A percentile compares a stretch with the other conserved stretches of the same genome.
Evolutionary conservation across 2,329 filamentous ascomycete species (phyloP).

Genomic region (Beauveria scarabaeidicola): DNA sequence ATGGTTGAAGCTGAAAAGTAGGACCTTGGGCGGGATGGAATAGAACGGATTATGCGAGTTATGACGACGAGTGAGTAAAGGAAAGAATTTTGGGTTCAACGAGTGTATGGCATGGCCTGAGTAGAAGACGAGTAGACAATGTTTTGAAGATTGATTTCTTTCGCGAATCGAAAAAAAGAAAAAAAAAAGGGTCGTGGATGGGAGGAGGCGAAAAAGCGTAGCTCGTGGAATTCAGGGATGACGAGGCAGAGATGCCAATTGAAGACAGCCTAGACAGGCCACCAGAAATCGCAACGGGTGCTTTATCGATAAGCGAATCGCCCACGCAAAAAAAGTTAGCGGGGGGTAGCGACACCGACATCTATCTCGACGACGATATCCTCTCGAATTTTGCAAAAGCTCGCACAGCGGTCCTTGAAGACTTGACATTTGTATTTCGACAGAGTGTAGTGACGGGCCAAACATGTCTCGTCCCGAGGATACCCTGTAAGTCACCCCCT

Average conservation of each 20-base stretch:
- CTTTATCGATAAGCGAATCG: constrained; percentile 10
- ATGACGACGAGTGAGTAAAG: background rate
- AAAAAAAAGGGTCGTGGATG: background rate
- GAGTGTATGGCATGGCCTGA: constrained; percentile 7
- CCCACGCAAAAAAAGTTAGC: constrained; percentile 5
- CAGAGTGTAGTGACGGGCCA: background rate
- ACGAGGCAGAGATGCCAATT: background rate
- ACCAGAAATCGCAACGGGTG: background rate
- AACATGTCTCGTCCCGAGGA: constrained; percentile 97
- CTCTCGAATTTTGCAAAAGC: background rate
- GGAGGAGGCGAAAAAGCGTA: background rate
- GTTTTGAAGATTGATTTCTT: background rate
- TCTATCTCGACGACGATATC: background rate
- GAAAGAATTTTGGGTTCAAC: background rate
- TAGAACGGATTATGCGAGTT: background rate
- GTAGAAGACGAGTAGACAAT: background rate
- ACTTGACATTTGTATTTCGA: background rate
- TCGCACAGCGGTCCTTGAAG: background rate
- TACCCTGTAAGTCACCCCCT: constrained; percentile 55
- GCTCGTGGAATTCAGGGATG: constrained; percentile 5
- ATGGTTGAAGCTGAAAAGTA: constrained; percentile 42
- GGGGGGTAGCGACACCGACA: constrained; percentile 5
- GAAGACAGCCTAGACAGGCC: constrained; percentile 4
- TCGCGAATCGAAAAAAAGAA: background rate
- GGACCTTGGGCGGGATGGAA: constrained; percentile 5